A percentile compares a stretch with the other conserved stretches of the same genome.
These are phyloP conservation scores for Alternaria gansuensis DNA, from an alignment of 2,329 filamentous ascomycete genomes.

Conservation along the genomic window DNA sequence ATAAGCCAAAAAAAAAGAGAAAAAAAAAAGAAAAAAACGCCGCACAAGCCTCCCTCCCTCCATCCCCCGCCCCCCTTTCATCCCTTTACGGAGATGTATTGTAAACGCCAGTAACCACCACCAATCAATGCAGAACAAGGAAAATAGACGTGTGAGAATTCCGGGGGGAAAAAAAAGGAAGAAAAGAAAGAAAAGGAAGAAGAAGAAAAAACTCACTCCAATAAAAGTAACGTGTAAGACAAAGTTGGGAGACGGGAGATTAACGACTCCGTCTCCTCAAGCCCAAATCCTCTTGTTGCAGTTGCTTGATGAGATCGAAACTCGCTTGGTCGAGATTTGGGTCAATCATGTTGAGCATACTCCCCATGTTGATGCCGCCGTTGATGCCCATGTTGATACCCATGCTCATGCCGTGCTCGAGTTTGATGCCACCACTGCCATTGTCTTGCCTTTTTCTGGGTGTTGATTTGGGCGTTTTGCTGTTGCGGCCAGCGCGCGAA, in stretches of 20 bases:
- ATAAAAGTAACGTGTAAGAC: background rate
- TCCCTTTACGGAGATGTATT: constrained; percentile 2
- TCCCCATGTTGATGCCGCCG: background rate
- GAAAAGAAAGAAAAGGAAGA: background rate
- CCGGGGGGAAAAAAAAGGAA: background rate
- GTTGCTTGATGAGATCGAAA: constrained; percentile 41
- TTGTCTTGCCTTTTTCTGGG: constrained; percentile 27
- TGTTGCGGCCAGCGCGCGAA: constrained; percentile 29
- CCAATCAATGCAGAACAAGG: constrained; percentile 5
- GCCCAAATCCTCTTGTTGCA: constrained; percentile 45
- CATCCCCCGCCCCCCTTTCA: background rate
- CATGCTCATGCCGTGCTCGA: constrained; percentile 33
- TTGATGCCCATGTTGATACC: constrained; percentile 24
- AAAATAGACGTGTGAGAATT: background rate
- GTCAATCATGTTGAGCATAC: constrained; percentile 34
- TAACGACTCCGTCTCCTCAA: constrained; percentile 42
- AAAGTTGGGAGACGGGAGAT: background rate
- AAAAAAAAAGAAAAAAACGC: constrained; percentile 1
- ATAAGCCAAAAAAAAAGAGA: constrained; percentile 29
- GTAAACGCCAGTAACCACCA: background rate
- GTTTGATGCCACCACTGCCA: constrained; percentile 39
- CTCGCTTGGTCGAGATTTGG: constrained; percentile 40
- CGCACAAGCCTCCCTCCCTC: background rate
- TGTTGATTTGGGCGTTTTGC: constrained; percentile 45
- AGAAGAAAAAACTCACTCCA: background rate